Evolutionary conservation across 225 moss, liverwort and hornwort genomes (phyloP).

Genomic region (Bryoerythrophyllum caledonicum): DNA sequence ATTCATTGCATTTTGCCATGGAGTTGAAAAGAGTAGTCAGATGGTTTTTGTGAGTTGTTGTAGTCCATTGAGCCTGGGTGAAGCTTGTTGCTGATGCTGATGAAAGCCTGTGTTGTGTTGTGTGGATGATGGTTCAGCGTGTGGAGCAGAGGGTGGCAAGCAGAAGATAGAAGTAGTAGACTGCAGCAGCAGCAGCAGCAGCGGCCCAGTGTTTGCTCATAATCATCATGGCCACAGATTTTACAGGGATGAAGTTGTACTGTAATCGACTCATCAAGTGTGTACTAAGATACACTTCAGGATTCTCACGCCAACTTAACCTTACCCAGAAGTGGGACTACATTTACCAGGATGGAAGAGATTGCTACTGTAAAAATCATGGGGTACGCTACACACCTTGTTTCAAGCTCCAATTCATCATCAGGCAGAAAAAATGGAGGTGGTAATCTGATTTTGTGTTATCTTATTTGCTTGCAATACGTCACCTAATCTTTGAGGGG

Average conservation of each 20-base stretch:
- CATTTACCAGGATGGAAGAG: no score
- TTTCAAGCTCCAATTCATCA: constrained; percentile 5
- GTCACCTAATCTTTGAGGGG: not conserved
- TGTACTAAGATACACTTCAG: not conserved
- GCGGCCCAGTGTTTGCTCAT: not conserved
- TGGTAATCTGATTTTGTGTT: not conserved
- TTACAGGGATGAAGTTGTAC: not conserved
- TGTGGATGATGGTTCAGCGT: constrained; percentile 38
- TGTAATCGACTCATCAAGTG: constrained; percentile 5
- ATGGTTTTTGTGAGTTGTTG: no score
- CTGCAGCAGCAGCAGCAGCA: no score
- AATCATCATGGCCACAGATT: constrained; percentile 1
- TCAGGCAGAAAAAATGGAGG: not conserved
- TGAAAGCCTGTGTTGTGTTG: constrained; percentile 12
- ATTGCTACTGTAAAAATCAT: no score
- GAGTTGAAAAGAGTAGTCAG: no score
- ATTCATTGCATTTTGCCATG: no score
- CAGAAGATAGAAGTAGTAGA: constrained; percentile 29
- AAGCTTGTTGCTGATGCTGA: not conserved
- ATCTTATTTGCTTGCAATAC: not conserved
- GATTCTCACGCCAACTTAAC: not conserved
- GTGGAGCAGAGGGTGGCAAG: constrained; percentile 44
- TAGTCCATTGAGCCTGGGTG: no score
- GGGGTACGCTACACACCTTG: not conserved
- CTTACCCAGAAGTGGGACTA: not conserved